Evolutionary conservation across 169 alveolate species (phyloP).

Genomic region (Hepatocystis sp.): DNA sequence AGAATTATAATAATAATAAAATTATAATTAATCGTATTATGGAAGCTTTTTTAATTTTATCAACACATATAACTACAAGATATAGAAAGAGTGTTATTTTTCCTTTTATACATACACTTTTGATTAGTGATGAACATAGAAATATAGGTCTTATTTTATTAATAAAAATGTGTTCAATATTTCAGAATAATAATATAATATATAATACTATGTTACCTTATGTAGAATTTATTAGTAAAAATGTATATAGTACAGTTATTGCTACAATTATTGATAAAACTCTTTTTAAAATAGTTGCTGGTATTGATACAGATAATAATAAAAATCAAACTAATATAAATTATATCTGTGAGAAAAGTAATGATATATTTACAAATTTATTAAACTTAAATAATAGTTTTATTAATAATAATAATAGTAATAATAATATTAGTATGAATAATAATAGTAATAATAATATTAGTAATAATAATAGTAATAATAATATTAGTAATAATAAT

Average conservation of each 20-base stretch:
- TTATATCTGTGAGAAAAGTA: too few relatives aligned
- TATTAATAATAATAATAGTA: conserved; percentile 5
- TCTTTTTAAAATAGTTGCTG: too few relatives aligned
- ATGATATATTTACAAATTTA: too few relatives aligned
- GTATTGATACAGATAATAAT: too few relatives aligned
- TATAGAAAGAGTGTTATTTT: conserved; percentile 21
- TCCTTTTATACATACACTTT: conserved; percentile 35
- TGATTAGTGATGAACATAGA: conserved; percentile 18
- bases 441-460: too few relatives aligned
- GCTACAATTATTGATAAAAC: too few relatives aligned
- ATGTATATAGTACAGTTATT: too few relatives aligned
- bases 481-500: too few relatives aligned
- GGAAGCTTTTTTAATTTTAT: conserved; percentile 49
- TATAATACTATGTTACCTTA: conserved; percentile 25
- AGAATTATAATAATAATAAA: conserved; percentile 15
- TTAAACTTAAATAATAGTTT: not conserved
- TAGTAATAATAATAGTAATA: too few relatives aligned
- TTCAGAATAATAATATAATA: conserved; percentile 33
- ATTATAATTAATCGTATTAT: conserved; percentile 15
- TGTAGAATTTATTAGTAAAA: conserved; percentile 12
- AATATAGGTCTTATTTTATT: conserved; percentile 33
- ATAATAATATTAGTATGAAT: too few relatives aligned
- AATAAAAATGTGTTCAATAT: conserved; percentile 33
- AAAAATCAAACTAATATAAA: too few relatives aligned
- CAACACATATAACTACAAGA: conserved; percentile 49